Evolutionary conservation across 1,284 basidiomycete genomes (phyloP).

Genomic region (Pyrrhoderma noxium): DNA sequence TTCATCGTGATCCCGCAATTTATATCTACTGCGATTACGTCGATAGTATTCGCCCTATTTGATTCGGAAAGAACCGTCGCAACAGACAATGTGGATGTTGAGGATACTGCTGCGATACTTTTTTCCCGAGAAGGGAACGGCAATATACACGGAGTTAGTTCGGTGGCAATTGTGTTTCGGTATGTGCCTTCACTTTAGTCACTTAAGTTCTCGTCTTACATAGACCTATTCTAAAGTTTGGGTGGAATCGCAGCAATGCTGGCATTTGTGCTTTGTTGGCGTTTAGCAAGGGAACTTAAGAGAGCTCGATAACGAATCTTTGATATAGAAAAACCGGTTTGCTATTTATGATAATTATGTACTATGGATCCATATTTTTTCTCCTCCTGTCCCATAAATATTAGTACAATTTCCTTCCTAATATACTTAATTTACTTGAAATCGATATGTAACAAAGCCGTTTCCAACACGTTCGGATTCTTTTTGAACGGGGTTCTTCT

Average conservation of each 20-base stretch:
- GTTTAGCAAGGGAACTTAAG: slow-evolving; percentile 51
- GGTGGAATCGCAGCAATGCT: slow-evolving; percentile 68
- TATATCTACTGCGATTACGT: slow-evolving; percentile 58
- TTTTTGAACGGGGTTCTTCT: not conserved
- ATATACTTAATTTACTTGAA: not conserved
- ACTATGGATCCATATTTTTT: not conserved
- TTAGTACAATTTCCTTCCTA: not conserved
- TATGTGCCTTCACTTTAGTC: slow-evolving; percentile 29
- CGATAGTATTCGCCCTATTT: slow-evolving; percentile 59
- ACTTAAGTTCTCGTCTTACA: not conserved
- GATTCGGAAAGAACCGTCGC: slow-evolving; percentile 48
- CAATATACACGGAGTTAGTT: slow-evolving; percentile 38
- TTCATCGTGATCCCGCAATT: slow-evolving; percentile 79
- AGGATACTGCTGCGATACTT: slow-evolving; percentile 28
- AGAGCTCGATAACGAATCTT: slow-evolving; percentile 1
- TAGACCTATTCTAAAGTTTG: slow-evolving; percentile 25
- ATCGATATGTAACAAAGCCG: not conserved
- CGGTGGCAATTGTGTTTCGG: slow-evolving; percentile 76
- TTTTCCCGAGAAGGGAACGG: slow-evolving; percentile 20
- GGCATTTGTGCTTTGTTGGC: slow-evolving; percentile 63
- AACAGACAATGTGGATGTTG: slow-evolving; percentile 25
- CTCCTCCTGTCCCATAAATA: not conserved
- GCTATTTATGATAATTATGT: not conserved
- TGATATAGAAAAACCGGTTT: not conserved
- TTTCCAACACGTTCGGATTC: not conserved